Percentiles rank a stretch among this genome's conserved stretches.
phyloP scores from a whole-genome alignment of 805 yeast species.

The Candida pseudofarinosa region DNA sequence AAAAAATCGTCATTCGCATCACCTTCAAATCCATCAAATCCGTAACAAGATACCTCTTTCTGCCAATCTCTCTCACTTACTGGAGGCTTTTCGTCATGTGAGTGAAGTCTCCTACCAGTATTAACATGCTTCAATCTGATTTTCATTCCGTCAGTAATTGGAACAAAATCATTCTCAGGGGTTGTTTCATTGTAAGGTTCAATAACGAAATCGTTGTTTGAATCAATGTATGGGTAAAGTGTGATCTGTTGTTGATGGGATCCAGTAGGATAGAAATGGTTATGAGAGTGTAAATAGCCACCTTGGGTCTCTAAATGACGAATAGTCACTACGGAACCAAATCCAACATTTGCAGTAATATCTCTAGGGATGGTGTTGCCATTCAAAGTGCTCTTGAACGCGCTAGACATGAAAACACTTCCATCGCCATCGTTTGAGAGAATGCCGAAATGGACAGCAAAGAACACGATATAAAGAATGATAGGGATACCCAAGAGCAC shows the following conservation, averaged over 20 bases:
- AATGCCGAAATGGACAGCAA: conserved; percentile 58
- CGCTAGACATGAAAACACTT: conserved; percentile 65
- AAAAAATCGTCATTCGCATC: conserved; percentile 82
- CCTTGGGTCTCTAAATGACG: conserved; percentile 71
- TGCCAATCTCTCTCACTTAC: conserved; percentile 79
- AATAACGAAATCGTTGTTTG: conserved; percentile 67
- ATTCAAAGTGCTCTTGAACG: conserved; percentile 60
- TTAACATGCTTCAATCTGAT: conserved; percentile 59
- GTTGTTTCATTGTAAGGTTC: conserved; percentile 62
- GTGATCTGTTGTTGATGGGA: conserved; percentile 84
- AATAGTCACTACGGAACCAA: conserved; percentile 61
- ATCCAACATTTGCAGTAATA: conserved; percentile 66
- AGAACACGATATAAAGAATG: conserved; percentile 51
- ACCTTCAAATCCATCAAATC: conserved; percentile 71
- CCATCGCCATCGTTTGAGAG: conserved; percentile 67
- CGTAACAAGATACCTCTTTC: conserved; percentile 76
- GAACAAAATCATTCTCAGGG: conserved; percentile 55
- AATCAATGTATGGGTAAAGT: conserved; percentile 72
- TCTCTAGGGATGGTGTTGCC: conserved; percentile 59
- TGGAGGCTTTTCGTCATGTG: conserved; percentile 80
- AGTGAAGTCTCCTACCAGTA: conserved; percentile 67
- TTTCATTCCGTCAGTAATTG: conserved; percentile 64
- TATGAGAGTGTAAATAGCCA: conserved; percentile 82
- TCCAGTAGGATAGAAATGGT: conserved; percentile 66
- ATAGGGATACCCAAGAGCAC: conserved; percentile 58